Percentiles rank a stretch among this genome's conserved stretches.
These are phyloP conservation scores for Sporisorium sorghi DNA, from an alignment of 1,284 basidiomycete species.

Conservation along the genomic window DNA sequence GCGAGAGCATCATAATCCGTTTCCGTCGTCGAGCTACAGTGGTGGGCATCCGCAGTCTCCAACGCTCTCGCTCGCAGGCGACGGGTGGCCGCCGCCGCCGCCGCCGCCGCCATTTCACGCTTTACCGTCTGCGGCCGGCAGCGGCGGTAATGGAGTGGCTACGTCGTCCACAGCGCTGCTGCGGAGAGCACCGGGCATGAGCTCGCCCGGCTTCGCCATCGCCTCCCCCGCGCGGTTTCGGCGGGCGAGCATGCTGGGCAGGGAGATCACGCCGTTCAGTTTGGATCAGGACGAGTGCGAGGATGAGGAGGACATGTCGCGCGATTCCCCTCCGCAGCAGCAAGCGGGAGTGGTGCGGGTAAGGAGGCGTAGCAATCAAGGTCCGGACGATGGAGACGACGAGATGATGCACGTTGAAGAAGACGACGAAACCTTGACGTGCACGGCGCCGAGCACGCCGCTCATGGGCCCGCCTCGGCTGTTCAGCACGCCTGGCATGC, in stretches of 20 bases:
- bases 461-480: conserved; percentile 39
- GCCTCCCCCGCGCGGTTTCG: conserved; percentile 45
- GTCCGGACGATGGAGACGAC: conserved; percentile 44
- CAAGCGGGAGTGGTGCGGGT: neutral
- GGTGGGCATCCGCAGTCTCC: conserved; percentile 33
- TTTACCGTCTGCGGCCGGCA: conserved; percentile 14
- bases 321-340: conserved; percentile 8
- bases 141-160: too few species aligned
- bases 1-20: conserved; percentile 27
- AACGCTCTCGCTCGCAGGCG: conserved; percentile 25
- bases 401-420: conserved; percentile 46
- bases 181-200: conserved; percentile 28
- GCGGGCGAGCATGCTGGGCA: conserved; percentile 55
- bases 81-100: conserved; percentile 36
- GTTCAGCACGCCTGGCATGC: conserved; percentile 29
- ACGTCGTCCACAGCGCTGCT: conserved; percentile 28
- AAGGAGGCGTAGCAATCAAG: conserved; percentile 11
- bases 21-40: neutral
- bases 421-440: conserved; percentile 12
- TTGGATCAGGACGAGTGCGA: conserved; percentile 31
- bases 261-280: conserved; percentile 52
- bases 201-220: conserved; percentile 35
- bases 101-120: too few species aligned
- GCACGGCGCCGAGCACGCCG: conserved; percentile 25
- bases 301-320: conserved; percentile 11